phyloP scores from a whole-genome alignment of 164 flowering plant genomes.

The Chimonanthus salicifolius region DNA sequence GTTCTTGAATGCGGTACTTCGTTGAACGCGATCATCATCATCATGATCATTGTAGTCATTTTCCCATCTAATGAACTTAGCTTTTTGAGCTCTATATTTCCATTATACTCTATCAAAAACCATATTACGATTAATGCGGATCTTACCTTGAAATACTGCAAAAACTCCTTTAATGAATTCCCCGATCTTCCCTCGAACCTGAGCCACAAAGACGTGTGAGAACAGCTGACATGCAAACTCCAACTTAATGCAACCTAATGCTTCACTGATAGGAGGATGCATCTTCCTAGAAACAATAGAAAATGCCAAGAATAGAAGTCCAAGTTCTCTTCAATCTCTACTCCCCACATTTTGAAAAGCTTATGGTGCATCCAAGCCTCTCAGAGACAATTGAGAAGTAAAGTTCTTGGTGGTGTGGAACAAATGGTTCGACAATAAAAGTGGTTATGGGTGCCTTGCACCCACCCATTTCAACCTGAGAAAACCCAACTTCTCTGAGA shows the following conservation, averaged over 20 bases:
- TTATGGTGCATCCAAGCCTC: constrained; percentile 75
- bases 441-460: constrained; percentile 94
- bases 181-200: constrained; percentile 72
- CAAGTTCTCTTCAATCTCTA: constrained; percentile 97
- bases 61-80: no score
- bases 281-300: background rate
- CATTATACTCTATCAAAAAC: no score
- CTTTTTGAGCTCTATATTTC: no score
- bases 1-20: constrained; percentile 85
- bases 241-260: background rate
- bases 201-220: constrained; percentile 7
- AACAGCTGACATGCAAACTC: constrained; percentile 1
- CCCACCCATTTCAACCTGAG: constrained; percentile 90
- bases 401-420: constrained; percentile 79
- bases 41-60: no score
- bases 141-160: constrained; percentile 70
- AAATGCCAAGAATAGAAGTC: constrained; percentile 23
- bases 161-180: constrained; percentile 69
- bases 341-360: constrained; percentile 94
- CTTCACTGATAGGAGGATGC: background rate
- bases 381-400: constrained; percentile 82
- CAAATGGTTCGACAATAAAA: constrained; percentile 87
- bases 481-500: background rate
- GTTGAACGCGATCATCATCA: no score
- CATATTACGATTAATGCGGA: background rate